phyloP scores from a whole-genome alignment of 106 monocot genomes.

The Agapanthus africanus region DNA sequence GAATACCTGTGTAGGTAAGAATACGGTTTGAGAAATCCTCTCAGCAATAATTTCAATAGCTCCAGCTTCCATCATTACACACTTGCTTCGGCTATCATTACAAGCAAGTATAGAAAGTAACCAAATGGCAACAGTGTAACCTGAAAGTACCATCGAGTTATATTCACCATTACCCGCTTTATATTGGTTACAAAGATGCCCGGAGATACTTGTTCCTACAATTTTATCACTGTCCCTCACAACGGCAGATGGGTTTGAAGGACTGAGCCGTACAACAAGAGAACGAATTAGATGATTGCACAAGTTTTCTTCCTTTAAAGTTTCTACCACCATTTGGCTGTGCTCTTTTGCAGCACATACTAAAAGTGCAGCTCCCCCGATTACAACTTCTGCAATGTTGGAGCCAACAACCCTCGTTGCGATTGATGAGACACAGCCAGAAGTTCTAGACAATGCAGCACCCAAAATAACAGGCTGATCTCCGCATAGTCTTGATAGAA shows the following conservation, averaged over 20 bases:
- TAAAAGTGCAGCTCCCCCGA: slow-evolving; percentile 84
- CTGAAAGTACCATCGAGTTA: slow-evolving; percentile 49
- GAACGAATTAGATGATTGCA: slow-evolving; percentile 56
- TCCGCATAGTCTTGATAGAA: slow-evolving; percentile 66
- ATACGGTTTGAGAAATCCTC: slow-evolving; percentile 62
- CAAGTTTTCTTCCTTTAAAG: slow-evolving; percentile 50
- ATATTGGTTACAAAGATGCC: slow-evolving; percentile 25
- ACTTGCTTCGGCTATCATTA: slow-evolving; percentile 45
- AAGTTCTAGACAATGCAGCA: slow-evolving; percentile 28
- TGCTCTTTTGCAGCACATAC: slow-evolving; percentile 72
- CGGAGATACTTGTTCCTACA: slow-evolving; percentile 54
- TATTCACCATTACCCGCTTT: slow-evolving; percentile 31
- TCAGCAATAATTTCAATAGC: slow-evolving; percentile 72
- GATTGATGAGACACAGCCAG: slow-evolving; percentile 70
- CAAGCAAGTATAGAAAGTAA: slow-evolving; percentile 74
- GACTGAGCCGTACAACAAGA: slow-evolving; percentile 60
- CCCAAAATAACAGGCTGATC: slow-evolving; percentile 62
- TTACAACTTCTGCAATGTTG: slow-evolving; percentile 47
- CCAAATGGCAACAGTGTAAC: slow-evolving; percentile 64
- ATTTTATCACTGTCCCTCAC: slow-evolving; percentile 20
- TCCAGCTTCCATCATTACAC: slow-evolving; percentile 59
- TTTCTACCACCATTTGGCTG: slow-evolving; percentile 46
- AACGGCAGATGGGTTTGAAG: slow-evolving; percentile 24
- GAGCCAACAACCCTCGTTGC: slow-evolving; percentile 59
- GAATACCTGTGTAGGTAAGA: slow-evolving; percentile 53